Percentiles rank a stretch among this genome's conserved stretches.
These are phyloP conservation scores for Orbilia javanica DNA, from an alignment of 2,329 filamentous ascomycete species.

Conservation along the genomic window DNA sequence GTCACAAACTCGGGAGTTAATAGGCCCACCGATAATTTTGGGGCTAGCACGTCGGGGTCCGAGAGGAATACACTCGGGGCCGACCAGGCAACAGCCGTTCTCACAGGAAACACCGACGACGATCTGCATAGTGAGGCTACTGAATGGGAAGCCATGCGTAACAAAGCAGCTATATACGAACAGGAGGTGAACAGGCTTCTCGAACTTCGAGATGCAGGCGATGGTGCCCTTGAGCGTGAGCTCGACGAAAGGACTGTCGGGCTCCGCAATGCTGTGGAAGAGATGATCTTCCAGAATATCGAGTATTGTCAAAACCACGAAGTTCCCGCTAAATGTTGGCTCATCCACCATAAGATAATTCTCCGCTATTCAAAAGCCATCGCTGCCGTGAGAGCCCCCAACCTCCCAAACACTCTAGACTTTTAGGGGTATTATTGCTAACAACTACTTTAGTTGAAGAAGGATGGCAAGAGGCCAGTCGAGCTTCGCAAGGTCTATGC, in stretches of 20 bases:
- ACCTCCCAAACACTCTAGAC: neutral
- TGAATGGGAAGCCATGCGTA: conserved; percentile 25
- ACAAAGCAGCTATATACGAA: conserved; percentile 29
- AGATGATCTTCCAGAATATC: conserved; percentile 37
- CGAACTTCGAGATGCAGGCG: conserved; percentile 20
- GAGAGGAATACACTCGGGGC: neutral
- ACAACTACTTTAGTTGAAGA: conserved; percentile 16
- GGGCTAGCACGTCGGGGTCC: no score
- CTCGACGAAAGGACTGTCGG: conserved; percentile 33
- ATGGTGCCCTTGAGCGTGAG: conserved; percentile 38
- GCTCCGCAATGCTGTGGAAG: conserved; percentile 33
- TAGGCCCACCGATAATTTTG: neutral
- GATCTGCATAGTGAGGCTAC: conserved; percentile 9
- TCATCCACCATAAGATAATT: conserved; percentile 42
- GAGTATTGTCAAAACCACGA: conserved; percentile 27
- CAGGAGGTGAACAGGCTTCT: conserved; percentile 38
- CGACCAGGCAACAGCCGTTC: neutral
- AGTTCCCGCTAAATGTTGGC: conserved; percentile 40
- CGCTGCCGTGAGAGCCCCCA: conserved; percentile 5
- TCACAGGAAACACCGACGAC: neutral
- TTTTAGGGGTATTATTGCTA: neutral
- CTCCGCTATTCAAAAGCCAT: conserved; percentile 40
- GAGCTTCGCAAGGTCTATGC: conserved; percentile 83
- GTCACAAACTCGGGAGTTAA: neutral
- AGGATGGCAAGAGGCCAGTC: conserved; percentile 69